phyloP scores from a whole-genome alignment of 2,329 filamentous ascomycete species.

The Xylariaceae sp. region DNA sequence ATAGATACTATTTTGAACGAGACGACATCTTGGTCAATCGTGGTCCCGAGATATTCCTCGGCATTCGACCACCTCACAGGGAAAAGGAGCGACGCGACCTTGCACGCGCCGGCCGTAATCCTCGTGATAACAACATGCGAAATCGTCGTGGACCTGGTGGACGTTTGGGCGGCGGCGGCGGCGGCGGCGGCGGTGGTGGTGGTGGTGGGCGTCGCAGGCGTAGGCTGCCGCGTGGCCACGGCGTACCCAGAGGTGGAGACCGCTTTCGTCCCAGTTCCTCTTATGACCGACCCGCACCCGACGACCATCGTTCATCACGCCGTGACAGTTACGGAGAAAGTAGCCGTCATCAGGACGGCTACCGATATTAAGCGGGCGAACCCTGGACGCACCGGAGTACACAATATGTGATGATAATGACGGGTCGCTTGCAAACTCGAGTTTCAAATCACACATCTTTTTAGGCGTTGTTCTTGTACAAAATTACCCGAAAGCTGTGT shows the following conservation, averaged over 20 bases:
- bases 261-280: conserved; percentile 28
- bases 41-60: conserved; percentile 63
- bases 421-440: not conserved
- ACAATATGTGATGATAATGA: not conserved
- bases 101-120: conserved; percentile 26
- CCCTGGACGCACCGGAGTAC: not conserved
- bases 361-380: conserved; percentile 6
- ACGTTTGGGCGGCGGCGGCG: conserved; percentile 6
- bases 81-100: conserved; percentile 40
- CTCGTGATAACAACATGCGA: conserved; percentile 6
- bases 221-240: conserved; percentile 27
- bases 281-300: conserved; percentile 22
- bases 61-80: conserved; percentile 55
- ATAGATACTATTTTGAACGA: conserved; percentile 69
- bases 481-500: not conserved
- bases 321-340: conserved; percentile 18
- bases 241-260: conserved; percentile 32
- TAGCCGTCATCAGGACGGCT: conserved; percentile 5
- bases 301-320: conserved; percentile 18
- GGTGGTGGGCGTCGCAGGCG: conserved; percentile 27
- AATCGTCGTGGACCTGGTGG: conserved; percentile 23
- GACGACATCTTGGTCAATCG: conserved; percentile 62
- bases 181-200: conserved; percentile 15
- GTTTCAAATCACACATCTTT: not conserved
- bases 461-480: conserved; percentile 2